Evolutionary conservation across 164 flowering plant genomes (phyloP), one percentile per base, ranked within the genome.

Genomic region (Houttuynia cordata): DNA sequence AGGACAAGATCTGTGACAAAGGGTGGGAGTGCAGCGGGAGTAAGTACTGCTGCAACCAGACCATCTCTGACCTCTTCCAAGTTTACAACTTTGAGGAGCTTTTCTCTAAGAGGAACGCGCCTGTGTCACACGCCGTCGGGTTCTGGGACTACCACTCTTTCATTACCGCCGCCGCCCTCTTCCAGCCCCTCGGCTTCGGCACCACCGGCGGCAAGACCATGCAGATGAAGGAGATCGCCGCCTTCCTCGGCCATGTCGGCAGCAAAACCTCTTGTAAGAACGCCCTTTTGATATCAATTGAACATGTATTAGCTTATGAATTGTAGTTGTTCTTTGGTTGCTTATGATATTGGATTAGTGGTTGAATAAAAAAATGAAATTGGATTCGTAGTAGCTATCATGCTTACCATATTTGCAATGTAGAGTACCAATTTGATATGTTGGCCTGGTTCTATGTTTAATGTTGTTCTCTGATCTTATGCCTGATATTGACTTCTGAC

Each of bases 201-300:
- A 89, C 96, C 61, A 82, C 96, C 15, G 98, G 98, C 20, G 82
- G 81, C 8, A 84, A 89, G 77, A 30, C 20, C 2, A 75, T 65
- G 78, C 80, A 77, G 75, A 81, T 79, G 98, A 84, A 73, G 79
- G 98, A 92, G 66, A 55, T 92, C 24, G 84, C 91, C 0, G 96
- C 98, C 1, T 92, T 92, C 66, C 84, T 92, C 9, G 91, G 82
- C 57, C 96, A 89, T 61, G 96, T 89, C 57, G 98, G 96, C 55
- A 63, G 77, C 80, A 75, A 80, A 63, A 88, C 95, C 42, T 76
- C 91, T 7, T 92, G 98, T 88, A 60, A 70, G 80, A 64, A 12
- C 17, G 49, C 17, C 17, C 3, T 45, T 12, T 45, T 12, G 13
- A 0, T 45, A 45, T 45, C 17, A 10, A 45, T 45, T 45, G 3